Evolutionary conservation across 1,284 basidiomycete species (phyloP).

Genomic region (Austroboletus niveus): DNA sequence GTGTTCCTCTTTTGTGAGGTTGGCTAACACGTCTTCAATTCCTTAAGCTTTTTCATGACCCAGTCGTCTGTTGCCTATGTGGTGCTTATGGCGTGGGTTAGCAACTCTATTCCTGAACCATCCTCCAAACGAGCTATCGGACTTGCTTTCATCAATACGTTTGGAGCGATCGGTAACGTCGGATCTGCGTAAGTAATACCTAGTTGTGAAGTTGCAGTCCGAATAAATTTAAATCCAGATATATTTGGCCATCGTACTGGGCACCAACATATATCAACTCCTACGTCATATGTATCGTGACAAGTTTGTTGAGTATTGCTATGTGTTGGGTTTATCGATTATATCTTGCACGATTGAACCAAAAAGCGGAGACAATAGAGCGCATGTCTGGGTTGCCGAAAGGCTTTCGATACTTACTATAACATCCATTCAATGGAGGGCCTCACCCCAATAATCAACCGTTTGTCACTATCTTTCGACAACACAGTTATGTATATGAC

Average conservation of each 20-base stretch:
- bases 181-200: slow-evolving; percentile 45
- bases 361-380: slow-evolving; percentile 43
- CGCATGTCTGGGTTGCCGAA: slow-evolving; percentile 28
- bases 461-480: too few relatives aligned
- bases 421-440: slow-evolving; percentile 3
- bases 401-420: slow-evolving; percentile 50
- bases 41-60: slow-evolving; percentile 50
- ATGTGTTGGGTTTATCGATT: slow-evolving; percentile 55
- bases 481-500: too few relatives aligned
- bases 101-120: slow-evolving; percentile 49
- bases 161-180: slow-evolving; percentile 52
- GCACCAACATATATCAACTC: slow-evolving; percentile 37
- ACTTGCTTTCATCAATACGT: slow-evolving; percentile 51
- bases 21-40: background rate
- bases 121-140: slow-evolving; percentile 53
- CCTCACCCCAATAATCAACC: background rate
- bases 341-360: slow-evolving; percentile 50
- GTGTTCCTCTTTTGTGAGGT: background rate
- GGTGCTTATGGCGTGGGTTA: slow-evolving; percentile 50
- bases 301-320: slow-evolving; percentile 42
- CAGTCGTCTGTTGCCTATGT: slow-evolving; percentile 52
- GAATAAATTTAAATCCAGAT: slow-evolving; percentile 30
- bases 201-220: background rate
- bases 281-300: slow-evolving; percentile 51
- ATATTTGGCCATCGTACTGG: slow-evolving; percentile 40